Evolutionary conservation across 2,329 filamentous ascomycete species (phyloP), one percentile per base, ranked within the genome.

Genomic region (Fusarium aywerte): DNA sequence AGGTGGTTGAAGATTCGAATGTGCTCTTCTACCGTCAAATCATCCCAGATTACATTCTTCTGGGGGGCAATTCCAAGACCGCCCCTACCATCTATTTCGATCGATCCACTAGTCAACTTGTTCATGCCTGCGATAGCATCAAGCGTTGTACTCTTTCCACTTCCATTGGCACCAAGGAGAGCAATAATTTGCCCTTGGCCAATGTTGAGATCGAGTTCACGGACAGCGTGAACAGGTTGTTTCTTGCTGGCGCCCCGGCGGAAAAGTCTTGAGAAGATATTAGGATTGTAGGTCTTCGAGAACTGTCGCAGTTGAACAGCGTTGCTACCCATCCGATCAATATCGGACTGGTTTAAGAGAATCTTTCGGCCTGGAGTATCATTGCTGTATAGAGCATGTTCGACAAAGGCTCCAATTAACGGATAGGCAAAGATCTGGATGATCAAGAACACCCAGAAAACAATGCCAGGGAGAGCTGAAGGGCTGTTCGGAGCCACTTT

Each of bases 1-100:
- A 97, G 83, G 43, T 84, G 84, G 76, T 96, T 95, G 81, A 97
- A 97, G 48, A 97, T 92, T 11, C 81, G 80, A 16, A 97, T 88
- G 73, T 97, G 94, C 76, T 97, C 93, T 72, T 89, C 87, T 0
- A 97, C 93, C 0, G 92, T 96, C 55, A 97, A 80, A 58, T 93
- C 90, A 70, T 95, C 91, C 93, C 94, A 97, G 31, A 97, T 84
- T 7, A 97, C 94, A 71, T 97, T 97, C 82, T 95, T 94, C 76
- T 97, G 94, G 0, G 94, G 94, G 57, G 93, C 95, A 39, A 97
- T 89, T 15, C 94, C 94, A 20, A 97, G 84, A 0, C 92, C 92
- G 11, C 92, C 92, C 11, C 88, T 89, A 1, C 89, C 90, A 67
- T 94, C 89, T 43, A 97, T 89, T 23, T 86, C 87, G 68, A 97